Evolutionary conservation across 2,329 filamentous ascomycete genomes (phyloP), one percentile per base, ranked within the genome.

Genomic region (Fusarium domesticum): DNA sequence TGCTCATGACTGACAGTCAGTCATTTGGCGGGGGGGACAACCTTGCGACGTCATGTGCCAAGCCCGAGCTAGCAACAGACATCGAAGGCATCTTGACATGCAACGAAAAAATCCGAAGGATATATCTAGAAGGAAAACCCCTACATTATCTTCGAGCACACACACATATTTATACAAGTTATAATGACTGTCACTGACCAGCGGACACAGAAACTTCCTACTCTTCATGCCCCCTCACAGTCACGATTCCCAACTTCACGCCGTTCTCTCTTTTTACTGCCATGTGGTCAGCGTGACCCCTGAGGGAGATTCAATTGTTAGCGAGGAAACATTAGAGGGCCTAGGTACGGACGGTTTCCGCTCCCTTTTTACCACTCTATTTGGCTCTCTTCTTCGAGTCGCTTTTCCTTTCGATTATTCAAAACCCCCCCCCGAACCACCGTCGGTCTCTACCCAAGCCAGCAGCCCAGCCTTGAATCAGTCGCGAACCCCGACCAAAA

Each of bases 271-370:
- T 39, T 97, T 95, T 70, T 98, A 96, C 69, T 85, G 87, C 46
- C 86, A 89, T 37, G 88, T 92, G 57, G 84, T 95, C 64, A 90
- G 87, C 68, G 77, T 98, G 65, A 96, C 89, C 62, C 77, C 89
- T 49, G 93, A 98, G 76, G 93, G 93, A 67, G 93, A 97, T 73
- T 93, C 93, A 57, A 78, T 88, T 61, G 84, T 97, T 61, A 89
- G 85, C 73, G 91, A 95, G 72, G 89, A 96, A 66, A 86, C 85
- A 65, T 80, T 96, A 63, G 82, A 95, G 77, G 88, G 91, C 72
- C 76, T 95, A 91, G 92, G 92, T 96, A 96, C 78, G 81, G 77
- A 76, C 67, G 73, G 71, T 69, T 64, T 63, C 56, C 61, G 63
- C 59, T 66, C 62, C 54, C 78, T 90, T 80, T 72, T 85, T 68